Percentiles rank a stretch among this genome's conserved stretches.
Conservation (phyloP, 768 basidiomycete species). For the Boletus pseudo-olivaceus region DNA sequence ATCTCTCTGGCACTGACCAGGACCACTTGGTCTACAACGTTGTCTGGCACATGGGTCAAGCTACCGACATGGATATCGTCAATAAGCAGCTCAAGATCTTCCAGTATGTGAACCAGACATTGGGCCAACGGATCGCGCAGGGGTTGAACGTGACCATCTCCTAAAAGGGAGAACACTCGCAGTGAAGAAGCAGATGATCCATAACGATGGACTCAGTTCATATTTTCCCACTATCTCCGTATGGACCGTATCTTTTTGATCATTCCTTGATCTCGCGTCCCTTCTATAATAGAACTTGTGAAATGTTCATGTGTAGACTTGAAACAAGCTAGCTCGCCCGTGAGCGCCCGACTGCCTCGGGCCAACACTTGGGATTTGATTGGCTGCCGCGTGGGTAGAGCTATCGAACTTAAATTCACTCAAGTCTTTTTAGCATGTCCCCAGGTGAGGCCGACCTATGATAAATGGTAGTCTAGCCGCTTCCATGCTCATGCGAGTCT, state of each 20-base stretch:
- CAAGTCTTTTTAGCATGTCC: too few species aligned
- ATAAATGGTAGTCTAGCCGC: too few species aligned
- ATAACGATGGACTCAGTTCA: not conserved
- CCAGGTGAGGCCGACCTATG: too few species aligned
- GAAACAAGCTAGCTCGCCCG: too few species aligned
- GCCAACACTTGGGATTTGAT: too few species aligned
- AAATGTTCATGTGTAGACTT: too few species aligned
- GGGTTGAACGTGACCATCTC: constrained; percentile 26
- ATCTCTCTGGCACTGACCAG: constrained; percentile 34
- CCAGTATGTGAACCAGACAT: constrained; percentile 34
- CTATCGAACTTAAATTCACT: too few species aligned
- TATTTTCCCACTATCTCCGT: not conserved
- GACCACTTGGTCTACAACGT: constrained; percentile 37
- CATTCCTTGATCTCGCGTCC: not conserved
- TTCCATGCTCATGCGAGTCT: too few species aligned
- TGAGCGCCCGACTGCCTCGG: too few species aligned
- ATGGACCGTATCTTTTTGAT: not conserved
- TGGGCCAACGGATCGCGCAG: constrained; percentile 36
- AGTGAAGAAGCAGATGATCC: not conserved
- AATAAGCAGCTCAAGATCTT: constrained; percentile 34
- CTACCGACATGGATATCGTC: constrained; percentile 26
- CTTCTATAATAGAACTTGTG: too few species aligned
- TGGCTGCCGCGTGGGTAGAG: too few species aligned
- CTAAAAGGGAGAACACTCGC: not conserved
- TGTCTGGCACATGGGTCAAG: constrained; percentile 37